phyloP scores from a whole-genome alignment of 2,329 filamentous ascomycete genomes.

The Alternaria angustiovoidea region DNA sequence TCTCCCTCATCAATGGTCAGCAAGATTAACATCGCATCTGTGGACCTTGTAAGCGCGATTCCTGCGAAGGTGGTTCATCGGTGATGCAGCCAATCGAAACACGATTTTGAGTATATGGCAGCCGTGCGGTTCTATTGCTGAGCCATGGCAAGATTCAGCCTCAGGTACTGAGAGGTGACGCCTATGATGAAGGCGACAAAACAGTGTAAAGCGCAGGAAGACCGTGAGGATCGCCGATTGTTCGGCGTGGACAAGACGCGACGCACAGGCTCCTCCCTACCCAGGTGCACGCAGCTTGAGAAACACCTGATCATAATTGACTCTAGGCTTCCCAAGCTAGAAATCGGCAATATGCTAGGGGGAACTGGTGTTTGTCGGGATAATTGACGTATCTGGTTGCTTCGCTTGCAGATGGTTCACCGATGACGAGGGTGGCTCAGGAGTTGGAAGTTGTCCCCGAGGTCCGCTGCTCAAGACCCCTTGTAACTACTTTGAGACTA shows the following conservation, averaged over 20 bases:
- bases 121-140: background rate
- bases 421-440: slow-evolving; percentile 21
- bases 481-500: slow-evolving; percentile 4
- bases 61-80: background rate
- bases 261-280: background rate
- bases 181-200: background rate
- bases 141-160: background rate
- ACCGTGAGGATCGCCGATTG: slow-evolving; percentile 3
- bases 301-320: slow-evolving; percentile 3
- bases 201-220: background rate
- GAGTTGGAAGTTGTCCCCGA: slow-evolving; percentile 30
- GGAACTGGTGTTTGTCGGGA: slow-evolving; percentile 29
- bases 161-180: background rate
- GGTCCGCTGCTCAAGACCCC: slow-evolving; percentile 13
- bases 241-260: background rate
- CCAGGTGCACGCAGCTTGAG: background rate
- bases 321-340: background rate
- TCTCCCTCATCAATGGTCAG: background rate
- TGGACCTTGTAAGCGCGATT: background rate
- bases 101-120: background rate
- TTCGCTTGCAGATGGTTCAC: slow-evolving; percentile 21
- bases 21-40: background rate
- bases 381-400: slow-evolving; percentile 7
- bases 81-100: background rate
- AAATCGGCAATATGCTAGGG: background rate